Conservation (phyloP, 202 grass and related monocot genomes). For the Digitaria exilis region DNA sequence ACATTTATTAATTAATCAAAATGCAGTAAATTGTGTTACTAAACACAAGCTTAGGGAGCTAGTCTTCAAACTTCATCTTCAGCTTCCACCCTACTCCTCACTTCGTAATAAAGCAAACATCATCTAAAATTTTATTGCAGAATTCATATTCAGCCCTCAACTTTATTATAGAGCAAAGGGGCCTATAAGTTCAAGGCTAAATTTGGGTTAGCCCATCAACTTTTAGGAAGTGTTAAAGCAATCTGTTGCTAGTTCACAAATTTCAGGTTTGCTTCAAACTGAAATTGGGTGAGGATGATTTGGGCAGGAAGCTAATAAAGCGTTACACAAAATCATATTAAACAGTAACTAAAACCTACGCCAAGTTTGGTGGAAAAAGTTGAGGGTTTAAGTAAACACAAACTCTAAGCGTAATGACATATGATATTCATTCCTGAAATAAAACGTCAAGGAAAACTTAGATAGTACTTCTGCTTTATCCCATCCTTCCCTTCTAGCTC, state of each 20-base stretch:
- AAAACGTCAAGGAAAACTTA: slow-evolving; percentile 20
- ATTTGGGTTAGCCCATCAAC: background rate
- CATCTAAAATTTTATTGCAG: background rate
- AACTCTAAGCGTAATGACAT: background rate
- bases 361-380: background rate
- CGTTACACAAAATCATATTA: background rate
- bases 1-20: background rate
- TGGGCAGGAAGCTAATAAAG: background rate
- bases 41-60: slow-evolving; percentile 16
- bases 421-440: slow-evolving; percentile 16
- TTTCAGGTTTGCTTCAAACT: slow-evolving; percentile 5
- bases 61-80: slow-evolving; percentile 12
- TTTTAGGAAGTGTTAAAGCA: slow-evolving; percentile 13
- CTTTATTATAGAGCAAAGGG: slow-evolving; percentile 15
- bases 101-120: background rate
- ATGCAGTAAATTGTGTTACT: background rate
- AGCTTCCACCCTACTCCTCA: background rate
- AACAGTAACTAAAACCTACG: slow-evolving; percentile 1
- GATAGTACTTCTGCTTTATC: slow-evolving; percentile 87
- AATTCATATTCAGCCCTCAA: background rate
- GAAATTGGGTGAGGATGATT: background rate
- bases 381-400: background rate
- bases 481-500: slow-evolving; percentile 69
- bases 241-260: background rate
- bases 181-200: background rate